These are phyloP conservation scores for Letharia columbiana DNA, from an alignment of 495 filamentous ascomycete species.

Conservation along the genomic window DNA sequence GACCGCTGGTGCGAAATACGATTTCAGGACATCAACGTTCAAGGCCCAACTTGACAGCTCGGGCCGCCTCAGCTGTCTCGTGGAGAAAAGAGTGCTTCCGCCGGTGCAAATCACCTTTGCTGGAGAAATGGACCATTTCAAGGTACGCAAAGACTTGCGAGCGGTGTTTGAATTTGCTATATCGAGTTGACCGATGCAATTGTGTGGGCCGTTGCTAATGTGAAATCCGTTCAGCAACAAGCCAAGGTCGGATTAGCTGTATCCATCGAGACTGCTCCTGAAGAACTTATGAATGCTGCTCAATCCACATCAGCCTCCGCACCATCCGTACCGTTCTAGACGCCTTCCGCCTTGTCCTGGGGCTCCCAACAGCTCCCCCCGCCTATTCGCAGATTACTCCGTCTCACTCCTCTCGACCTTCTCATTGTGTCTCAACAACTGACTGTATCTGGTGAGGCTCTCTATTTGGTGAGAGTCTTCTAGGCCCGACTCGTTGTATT, in stretches of 20 bases:
- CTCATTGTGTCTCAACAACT: constrained; percentile 4
- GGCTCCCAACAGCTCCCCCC: not conserved
- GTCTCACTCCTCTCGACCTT: constrained; percentile 17
- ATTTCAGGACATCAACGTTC: constrained; percentile 91
- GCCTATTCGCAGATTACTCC: not conserved
- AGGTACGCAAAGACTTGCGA: constrained; percentile 46
- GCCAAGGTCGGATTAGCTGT: constrained; percentile 92
- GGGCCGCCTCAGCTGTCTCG: constrained; percentile 81
- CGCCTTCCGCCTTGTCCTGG: not conserved
- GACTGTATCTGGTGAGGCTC: constrained; percentile 5
- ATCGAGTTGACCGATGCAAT: constrained; percentile 25
- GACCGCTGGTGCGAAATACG: constrained; percentile 92
- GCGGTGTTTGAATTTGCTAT: not conserved
- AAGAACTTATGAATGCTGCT: constrained; percentile 89
- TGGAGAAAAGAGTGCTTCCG: constrained; percentile 91
- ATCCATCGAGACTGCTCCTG: constrained; percentile 79
- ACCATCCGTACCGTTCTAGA: constrained; percentile 25
- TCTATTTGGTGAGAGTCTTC: not conserved
- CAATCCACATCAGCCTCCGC: constrained; percentile 30
- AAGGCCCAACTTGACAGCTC: constrained; percentile 90
- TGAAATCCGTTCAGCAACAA: constrained; percentile 57
- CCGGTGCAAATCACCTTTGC: constrained; percentile 88
- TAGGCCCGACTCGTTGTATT: not conserved
- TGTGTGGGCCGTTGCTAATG: constrained; percentile 4
- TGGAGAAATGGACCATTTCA: constrained; percentile 92